These are phyloP conservation scores for Salvia hispanica DNA, from an alignment of 257 asterid genomes.

Conservation along the genomic window DNA sequence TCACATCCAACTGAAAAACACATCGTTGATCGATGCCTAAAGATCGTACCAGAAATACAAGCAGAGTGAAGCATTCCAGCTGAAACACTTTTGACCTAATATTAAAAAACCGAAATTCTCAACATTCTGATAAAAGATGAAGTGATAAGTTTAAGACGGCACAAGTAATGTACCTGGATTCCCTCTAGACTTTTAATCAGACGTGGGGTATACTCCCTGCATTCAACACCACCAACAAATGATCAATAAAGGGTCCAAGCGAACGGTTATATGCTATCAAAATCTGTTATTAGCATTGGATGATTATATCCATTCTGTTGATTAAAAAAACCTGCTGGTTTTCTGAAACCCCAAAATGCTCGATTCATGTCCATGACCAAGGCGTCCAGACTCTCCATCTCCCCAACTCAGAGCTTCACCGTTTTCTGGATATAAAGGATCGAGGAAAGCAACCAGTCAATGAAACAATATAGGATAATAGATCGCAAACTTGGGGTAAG, in stretches of 20 bases:
- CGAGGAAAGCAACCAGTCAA: slow-evolving; percentile 22
- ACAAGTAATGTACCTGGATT: slow-evolving; percentile 58
- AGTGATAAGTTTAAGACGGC: background rate
- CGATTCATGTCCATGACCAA: slow-evolving; percentile 90
- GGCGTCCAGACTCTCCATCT: slow-evolving; percentile 89
- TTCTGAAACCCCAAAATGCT: slow-evolving; percentile 72
- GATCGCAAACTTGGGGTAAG: slow-evolving; percentile 15
- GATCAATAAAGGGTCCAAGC: slow-evolving; percentile 21
- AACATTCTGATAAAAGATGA: slow-evolving; percentile 24
- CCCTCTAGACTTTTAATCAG: slow-evolving; percentile 86
- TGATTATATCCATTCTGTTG: slow-evolving; percentile 16
- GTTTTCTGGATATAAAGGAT: slow-evolving; percentile 51
- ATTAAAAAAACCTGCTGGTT: slow-evolving; percentile 63
- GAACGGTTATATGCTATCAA: background rate
- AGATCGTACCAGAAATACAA: slow-evolving; percentile 66
- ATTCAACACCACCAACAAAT: slow-evolving; percentile 21
- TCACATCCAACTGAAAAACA: slow-evolving; percentile 7
- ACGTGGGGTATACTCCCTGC: slow-evolving; percentile 92
- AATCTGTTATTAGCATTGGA: background rate
- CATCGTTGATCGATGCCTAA: slow-evolving; percentile 27
- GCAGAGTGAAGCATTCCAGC: slow-evolving; percentile 98
- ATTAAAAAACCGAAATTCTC: slow-evolving; percentile 31
- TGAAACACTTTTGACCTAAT: slow-evolving; percentile 75
- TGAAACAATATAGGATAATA: slow-evolving; percentile 15
- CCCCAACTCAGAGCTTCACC: slow-evolving; percentile 99